Conservation (phyloP, 768 basidiomycete genomes). For the Tricholoma hemisulphureum region DNA sequence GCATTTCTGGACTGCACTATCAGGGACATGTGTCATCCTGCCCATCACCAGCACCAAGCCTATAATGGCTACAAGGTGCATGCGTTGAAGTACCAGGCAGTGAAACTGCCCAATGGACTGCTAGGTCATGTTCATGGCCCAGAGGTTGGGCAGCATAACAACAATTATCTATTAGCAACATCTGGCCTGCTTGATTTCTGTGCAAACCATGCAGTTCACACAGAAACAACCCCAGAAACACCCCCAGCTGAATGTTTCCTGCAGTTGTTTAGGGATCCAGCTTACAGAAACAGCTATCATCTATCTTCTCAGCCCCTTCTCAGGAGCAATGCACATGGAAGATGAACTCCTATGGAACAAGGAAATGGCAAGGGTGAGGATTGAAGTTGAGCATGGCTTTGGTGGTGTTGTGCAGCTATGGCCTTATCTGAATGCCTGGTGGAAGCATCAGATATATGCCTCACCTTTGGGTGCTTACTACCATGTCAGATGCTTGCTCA, state of each 20-base stretch:
- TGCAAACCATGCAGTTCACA: background rate
- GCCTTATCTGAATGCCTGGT: constrained; percentile 23
- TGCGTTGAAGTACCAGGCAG: constrained; percentile 3
- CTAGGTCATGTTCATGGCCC: background rate
- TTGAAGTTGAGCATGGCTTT: constrained; percentile 30
- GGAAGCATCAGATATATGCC: constrained; percentile 15
- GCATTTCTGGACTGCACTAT: constrained; percentile 5
- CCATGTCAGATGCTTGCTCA: constrained; percentile 20
- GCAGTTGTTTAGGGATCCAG: constrained; percentile 26
- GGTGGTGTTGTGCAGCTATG: constrained; percentile 17
- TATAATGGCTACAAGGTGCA: constrained; percentile 5
- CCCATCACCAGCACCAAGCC: background rate
- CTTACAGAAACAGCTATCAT: constrained; percentile 18
- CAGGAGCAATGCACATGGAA: constrained; percentile 8
- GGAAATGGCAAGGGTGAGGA: constrained; percentile 21
- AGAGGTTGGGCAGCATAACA: background rate
- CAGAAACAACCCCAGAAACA: background rate
- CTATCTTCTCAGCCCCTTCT: constrained; percentile 24
- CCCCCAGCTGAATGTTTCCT: constrained; percentile 4
- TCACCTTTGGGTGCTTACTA: constrained; percentile 27
- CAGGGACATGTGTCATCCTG: background rate
- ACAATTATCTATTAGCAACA: background rate
- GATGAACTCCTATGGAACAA: constrained; percentile 25
- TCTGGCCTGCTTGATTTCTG: background rate
- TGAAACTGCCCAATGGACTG: constrained; percentile 6